Base-by-base conservation (phyloP, 2,329 filamentous ascomycete species). In the Phoma sp. region DNA sequence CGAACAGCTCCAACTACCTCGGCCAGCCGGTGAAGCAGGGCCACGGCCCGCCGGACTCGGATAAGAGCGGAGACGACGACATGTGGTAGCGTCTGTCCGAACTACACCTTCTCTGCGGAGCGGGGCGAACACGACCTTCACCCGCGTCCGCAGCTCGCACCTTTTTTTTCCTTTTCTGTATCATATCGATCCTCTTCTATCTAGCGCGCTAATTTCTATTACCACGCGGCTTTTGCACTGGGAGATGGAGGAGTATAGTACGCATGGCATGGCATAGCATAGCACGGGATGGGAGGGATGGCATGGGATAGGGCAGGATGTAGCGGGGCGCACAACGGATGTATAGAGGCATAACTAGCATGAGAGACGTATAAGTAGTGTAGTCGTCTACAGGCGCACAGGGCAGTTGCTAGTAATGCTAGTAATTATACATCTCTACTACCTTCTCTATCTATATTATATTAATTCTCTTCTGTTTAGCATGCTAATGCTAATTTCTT, bases 1-100 rank as follows among this genome's bases (percentile, higher is more conserved):
- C 73, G 10, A 73, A 72, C 48, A 69, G 68, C 21, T 68, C 74
- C 24, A 72, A 63, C 37, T 76, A 76, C 48, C 57, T 76, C 17
- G 74, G 74, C 1, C 67, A 72, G 27, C 56, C 64, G 9, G 46
- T 60, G 38, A 65, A 68, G 38, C 61, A 64, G 17, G 49, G 62
- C 36, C 62, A 69, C 25, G 65, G 60, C 12, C 65, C 71, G 35
- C 65, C 70, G 9, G 70, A 74, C 48, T 64, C 64, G 6, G 71
- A 71, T 22, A 70, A 63, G 27, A 65, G 70, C 48, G 70, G 53
- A 24, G 65, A 74, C 31, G 72, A 75, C 43, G 73, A 76, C 13
- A 76, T 76, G 74, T 76, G 74, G 74, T 76, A 65, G 32, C 13
- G 19, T 8, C 12, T 32, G n/a, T 21, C 17, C 29, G 4, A 4